These are phyloP conservation scores for Acer campestre DNA, from an alignment of 345 rosid genomes.

Conservation along the genomic window DNA sequence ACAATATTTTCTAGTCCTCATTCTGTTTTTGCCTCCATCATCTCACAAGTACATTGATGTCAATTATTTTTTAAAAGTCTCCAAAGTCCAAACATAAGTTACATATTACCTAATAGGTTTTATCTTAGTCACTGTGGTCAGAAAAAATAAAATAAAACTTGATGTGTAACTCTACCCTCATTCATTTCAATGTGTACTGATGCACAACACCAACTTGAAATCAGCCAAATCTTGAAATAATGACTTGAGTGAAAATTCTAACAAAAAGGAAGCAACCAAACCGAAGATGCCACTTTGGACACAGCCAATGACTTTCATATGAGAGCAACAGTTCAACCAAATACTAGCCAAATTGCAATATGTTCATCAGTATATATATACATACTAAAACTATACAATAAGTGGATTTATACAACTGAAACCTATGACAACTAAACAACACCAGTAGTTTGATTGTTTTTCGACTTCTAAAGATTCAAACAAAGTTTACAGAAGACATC, in stretches of 20 bases:
- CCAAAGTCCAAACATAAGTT: no score
- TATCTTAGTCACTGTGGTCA: no score
- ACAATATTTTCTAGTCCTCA: not conserved
- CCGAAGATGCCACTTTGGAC: not conserved
- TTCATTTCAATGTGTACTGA: no score
- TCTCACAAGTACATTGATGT: not conserved
- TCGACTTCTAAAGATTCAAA: no score
- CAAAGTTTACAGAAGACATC: no score
- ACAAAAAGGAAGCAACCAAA: not conserved
- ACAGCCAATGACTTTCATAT: not conserved
- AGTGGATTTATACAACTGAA: not conserved
- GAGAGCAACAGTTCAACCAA: not conserved
- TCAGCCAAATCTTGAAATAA: no score
- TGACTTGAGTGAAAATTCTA: no score
- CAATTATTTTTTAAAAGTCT: no score
- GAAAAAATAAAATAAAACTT: no score
- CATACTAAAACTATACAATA: not conserved
- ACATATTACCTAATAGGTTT: no score
- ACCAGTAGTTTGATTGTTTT: not conserved
- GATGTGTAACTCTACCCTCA: no score
- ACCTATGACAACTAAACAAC: not conserved
- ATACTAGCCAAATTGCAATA: not conserved
- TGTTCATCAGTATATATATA: not conserved
- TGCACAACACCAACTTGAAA: no score
- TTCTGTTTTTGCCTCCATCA: not conserved